phyloP scores from a whole-genome alignment of 176 grass and related monocot genomes.

The Aegilops tauschii region DNA sequence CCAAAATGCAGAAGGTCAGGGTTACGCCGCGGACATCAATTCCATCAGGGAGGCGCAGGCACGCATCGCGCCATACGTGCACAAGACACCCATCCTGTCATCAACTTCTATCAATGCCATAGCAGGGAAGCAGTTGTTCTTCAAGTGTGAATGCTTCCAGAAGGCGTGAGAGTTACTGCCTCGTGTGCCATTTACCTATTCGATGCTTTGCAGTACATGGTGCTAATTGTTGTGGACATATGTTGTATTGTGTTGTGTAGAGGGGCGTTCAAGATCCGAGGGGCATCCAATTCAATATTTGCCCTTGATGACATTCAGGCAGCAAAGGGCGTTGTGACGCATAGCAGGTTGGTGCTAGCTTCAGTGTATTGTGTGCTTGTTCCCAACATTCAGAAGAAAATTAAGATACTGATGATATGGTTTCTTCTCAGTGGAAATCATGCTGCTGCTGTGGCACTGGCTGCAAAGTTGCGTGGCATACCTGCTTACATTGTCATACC shows the following conservation, averaged over 20 bases:
- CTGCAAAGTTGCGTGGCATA: constrained; percentile 83
- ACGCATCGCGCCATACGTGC: constrained; percentile 70
- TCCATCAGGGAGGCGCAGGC: constrained; percentile 74
- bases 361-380: not conserved
- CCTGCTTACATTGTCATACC: constrained; percentile 91
- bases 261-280: constrained; percentile 91
- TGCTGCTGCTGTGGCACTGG: constrained; percentile 85
- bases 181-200: constrained; percentile 3
- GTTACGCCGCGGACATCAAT: constrained; percentile 64
- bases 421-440: constrained; percentile 71
- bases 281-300: constrained; percentile 93
- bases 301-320: constrained; percentile 67
- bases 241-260: constrained; percentile 33
- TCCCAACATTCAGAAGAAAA: not conserved
- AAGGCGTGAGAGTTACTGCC: constrained; percentile 61
- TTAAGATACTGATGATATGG: not conserved
- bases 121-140: constrained; percentile 65
- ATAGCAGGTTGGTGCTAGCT: constrained; percentile 71
- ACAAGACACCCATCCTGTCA: constrained; percentile 65
- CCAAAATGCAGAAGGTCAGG: not conserved
- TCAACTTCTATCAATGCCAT: constrained; percentile 63
- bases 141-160: constrained; percentile 98
- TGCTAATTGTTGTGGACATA: not conserved
- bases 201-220: not conserved
- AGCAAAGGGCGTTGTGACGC: constrained; percentile 82